Evolutionary conservation across 805 yeast genomes (phyloP).

Genomic region (Yarrowia divulgata): DNA sequence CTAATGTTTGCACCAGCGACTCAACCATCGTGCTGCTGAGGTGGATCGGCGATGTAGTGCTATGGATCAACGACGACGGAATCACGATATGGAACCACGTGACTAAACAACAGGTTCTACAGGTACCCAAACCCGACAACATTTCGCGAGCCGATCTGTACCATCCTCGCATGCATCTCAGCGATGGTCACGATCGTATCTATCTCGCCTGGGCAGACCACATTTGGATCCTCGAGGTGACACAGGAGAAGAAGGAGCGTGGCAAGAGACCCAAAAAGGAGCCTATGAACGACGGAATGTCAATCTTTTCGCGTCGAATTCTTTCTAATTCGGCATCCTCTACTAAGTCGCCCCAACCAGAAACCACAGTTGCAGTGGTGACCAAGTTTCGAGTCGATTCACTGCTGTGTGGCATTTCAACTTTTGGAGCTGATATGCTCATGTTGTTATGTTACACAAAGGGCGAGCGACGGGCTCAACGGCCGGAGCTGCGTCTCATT

Average conservation of each 20-base stretch:
- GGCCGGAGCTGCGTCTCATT: conserved; percentile 77
- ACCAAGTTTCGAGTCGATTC: conserved; percentile 54
- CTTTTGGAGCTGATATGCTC: conserved; percentile 75
- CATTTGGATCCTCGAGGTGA: conserved; percentile 71
- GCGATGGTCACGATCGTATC: conserved; percentile 62
- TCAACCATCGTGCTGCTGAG: conserved; percentile 77
- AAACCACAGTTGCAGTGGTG: conserved; percentile 49
- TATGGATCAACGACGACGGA: conserved; percentile 89
- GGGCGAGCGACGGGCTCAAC: conserved; percentile 45
- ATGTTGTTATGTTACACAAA: conserved; percentile 64
- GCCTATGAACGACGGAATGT: conserved; percentile 15
- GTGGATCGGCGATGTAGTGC: conserved; percentile 66
- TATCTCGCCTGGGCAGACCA: conserved; percentile 84
- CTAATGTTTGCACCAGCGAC: conserved; percentile 57
- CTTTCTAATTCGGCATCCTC: conserved; percentile 42
- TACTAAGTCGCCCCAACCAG: conserved; percentile 41
- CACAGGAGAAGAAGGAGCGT: conserved; percentile 45
- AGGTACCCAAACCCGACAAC: conserved; percentile 63
- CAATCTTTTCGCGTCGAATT: conserved; percentile 38
- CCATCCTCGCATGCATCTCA: conserved; percentile 76
- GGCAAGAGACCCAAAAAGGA: neutral
- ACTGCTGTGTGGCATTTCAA: conserved; percentile 76
- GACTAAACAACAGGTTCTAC: conserved; percentile 58
- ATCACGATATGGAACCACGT: conserved; percentile 69
- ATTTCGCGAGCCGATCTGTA: conserved; percentile 75